Conservation (phyloP, 768 basidiomycete genomes). For the Phylloporus arenicola region DNA sequence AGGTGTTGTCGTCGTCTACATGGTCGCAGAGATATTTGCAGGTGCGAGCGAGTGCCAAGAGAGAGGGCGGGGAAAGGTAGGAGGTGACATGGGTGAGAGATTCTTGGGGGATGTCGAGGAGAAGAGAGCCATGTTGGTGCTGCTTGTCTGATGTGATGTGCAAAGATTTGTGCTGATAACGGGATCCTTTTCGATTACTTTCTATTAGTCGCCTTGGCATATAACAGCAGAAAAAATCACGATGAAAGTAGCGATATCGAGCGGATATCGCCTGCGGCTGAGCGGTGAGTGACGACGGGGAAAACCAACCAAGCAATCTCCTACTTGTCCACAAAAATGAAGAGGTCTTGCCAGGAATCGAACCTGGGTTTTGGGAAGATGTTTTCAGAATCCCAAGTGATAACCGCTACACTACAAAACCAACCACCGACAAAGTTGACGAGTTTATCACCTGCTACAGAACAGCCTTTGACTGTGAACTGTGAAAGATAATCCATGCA, state of each 20-base stretch:
- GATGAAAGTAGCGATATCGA: conserved; percentile 19
- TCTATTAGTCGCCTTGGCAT: conserved; percentile 59
- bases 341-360: conserved; percentile 25
- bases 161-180: conserved; percentile 26
- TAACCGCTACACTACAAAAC: conserved; percentile 37
- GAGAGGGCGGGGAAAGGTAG: conserved; percentile 58
- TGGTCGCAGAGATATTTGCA: conserved; percentile 52
- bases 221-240: conserved; percentile 38
- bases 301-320: background rate
- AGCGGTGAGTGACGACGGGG: conserved; percentile 2
- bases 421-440: background rate
- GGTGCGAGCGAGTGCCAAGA: conserved; percentile 53
- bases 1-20: conserved; percentile 74
- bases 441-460: no score
- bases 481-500: background rate
- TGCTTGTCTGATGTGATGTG: conserved; percentile 17
- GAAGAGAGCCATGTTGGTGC: conserved; percentile 49
- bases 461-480: no score
- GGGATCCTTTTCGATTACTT: conserved; percentile 35
- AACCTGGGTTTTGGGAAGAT: conserved; percentile 30
- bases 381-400: conserved; percentile 36
- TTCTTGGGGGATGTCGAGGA: conserved; percentile 59
- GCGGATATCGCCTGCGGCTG: conserved; percentile 19
- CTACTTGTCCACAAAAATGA: no score
- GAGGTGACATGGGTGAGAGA: conserved; percentile 74